phyloP scores from a whole-genome alignment of 2,329 filamentous ascomycete species.

The Penicillium sp. region DNA sequence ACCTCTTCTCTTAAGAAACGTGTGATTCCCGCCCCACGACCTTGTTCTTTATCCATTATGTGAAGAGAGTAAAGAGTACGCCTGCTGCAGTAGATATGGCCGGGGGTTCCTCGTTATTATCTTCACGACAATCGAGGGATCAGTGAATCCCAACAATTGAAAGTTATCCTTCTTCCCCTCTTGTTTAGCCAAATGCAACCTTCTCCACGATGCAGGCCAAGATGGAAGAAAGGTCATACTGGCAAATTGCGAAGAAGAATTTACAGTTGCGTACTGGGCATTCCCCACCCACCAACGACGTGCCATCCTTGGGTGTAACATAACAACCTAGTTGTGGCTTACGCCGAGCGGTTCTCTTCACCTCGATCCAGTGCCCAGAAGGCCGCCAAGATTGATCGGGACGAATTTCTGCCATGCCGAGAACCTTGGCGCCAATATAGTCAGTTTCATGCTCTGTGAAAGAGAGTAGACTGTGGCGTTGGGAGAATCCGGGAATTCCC shows the following conservation, averaged over 20 bases:
- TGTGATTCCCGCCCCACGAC: slow-evolving; percentile 5
- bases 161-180: neutral
- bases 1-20: slow-evolving; percentile 22
- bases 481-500: neutral
- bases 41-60: neutral
- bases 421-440: neutral
- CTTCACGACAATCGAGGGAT: neutral
- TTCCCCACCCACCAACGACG: neutral
- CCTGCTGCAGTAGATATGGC: neutral
- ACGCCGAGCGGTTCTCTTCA: neutral
- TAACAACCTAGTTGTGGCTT: neutral
- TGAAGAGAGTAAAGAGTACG: neutral
- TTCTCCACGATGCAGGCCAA: neutral
- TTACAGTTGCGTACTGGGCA: neutral
- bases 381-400: neutral
- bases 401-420: neutral
- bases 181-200: neutral
- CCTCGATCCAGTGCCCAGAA: neutral
- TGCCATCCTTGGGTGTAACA: neutral
- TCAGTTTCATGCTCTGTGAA: neutral
- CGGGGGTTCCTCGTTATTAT: neutral
- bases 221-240: neutral
- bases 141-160: neutral
- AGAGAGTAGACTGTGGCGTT: neutral
- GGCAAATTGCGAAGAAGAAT: neutral